These are phyloP conservation scores for Aspergillus arachidicola DNA, from an alignment of 2,329 filamentous ascomycete genomes.

Conservation along the genomic window DNA sequence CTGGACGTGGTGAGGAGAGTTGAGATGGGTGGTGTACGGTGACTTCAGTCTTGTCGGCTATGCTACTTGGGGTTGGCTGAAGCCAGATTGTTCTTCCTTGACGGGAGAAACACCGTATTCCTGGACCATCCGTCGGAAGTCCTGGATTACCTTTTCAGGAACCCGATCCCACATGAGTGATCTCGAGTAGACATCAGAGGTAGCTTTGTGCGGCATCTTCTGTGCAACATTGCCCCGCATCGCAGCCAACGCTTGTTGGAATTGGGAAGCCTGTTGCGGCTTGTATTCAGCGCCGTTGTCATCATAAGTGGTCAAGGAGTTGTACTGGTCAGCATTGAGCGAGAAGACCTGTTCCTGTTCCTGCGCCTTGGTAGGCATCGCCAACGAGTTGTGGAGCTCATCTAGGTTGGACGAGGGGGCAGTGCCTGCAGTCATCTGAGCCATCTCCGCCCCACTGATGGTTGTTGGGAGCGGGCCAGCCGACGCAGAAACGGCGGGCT, in stretches of 20 bases:
- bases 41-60: constrained; percentile 4
- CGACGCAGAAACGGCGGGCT: constrained; percentile 28
- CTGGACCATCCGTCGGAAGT: constrained; percentile 88
- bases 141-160: constrained; percentile 84
- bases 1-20: constrained; percentile 12
- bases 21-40: constrained; percentile 11
- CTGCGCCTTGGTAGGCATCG: constrained; percentile 79
- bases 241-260: constrained; percentile 69
- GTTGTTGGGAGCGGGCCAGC: constrained; percentile 32
- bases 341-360: constrained; percentile 86
- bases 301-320: constrained; percentile 74
- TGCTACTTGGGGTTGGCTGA: constrained; percentile 21
- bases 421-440: constrained; percentile 38
- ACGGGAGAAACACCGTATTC: constrained; percentile 58
- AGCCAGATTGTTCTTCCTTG: constrained; percentile 34
- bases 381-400: constrained; percentile 68
- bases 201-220: constrained; percentile 54
- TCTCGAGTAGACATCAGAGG: constrained; percentile 87
- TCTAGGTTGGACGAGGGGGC: constrained; percentile 53
- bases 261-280: constrained; percentile 43
- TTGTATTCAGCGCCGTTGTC: constrained; percentile 46
- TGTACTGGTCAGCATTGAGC: constrained; percentile 84
- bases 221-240: constrained; percentile 73
- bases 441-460: constrained; percentile 43
- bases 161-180: constrained; percentile 95